Percentiles rank a stretch among this genome's conserved stretches.
These are phyloP conservation scores for Alternaria hordeiaustralica DNA, from an alignment of 2,329 filamentous ascomycete species.

Conservation along the genomic window DNA sequence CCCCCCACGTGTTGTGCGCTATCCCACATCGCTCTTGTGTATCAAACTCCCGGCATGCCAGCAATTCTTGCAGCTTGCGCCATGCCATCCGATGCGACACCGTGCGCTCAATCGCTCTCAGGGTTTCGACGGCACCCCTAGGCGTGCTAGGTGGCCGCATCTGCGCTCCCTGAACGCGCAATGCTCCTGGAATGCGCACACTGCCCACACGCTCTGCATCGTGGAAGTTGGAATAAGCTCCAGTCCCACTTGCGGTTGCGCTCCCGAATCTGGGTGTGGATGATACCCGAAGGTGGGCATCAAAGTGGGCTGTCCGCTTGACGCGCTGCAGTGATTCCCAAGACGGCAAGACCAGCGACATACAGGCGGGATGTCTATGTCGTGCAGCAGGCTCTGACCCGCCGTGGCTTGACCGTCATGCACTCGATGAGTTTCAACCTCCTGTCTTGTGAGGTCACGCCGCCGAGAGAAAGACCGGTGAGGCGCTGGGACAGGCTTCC, in stretches of 20 bases:
- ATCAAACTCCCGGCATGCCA: neutral
- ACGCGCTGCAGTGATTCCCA: slow-evolving; percentile 22
- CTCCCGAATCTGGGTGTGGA: slow-evolving; percentile 31
- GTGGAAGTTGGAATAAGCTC: slow-evolving; percentile 42
- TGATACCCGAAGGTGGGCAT: slow-evolving; percentile 28
- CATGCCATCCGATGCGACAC: neutral
- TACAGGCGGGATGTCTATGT: slow-evolving; percentile 26
- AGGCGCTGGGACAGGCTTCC: slow-evolving; percentile 12
- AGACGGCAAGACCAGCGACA: slow-evolving; percentile 33
- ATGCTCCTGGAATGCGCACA: neutral
- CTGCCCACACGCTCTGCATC: neutral
- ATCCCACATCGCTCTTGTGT: slow-evolving; percentile 13
- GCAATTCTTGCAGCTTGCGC: slow-evolving; percentile 2
- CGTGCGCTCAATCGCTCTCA: slow-evolving; percentile 1
- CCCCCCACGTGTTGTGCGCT: slow-evolving; percentile 31
- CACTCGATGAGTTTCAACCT: slow-evolving; percentile 22
- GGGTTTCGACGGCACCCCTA: slow-evolving; percentile 4
- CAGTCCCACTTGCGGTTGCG: slow-evolving; percentile 40
- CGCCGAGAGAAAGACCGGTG: slow-evolving; percentile 8
- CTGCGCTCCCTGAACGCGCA: neutral
- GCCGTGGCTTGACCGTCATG: slow-evolving; percentile 18
- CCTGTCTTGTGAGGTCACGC: slow-evolving; percentile 15
- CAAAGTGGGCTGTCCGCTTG: slow-evolving; percentile 31
- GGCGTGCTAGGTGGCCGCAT: slow-evolving; percentile 1
- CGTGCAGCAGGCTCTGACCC: slow-evolving; percentile 28